phyloP scores from a whole-genome alignment of 345 rosid species.

The Eutrema yunnanense region DNA sequence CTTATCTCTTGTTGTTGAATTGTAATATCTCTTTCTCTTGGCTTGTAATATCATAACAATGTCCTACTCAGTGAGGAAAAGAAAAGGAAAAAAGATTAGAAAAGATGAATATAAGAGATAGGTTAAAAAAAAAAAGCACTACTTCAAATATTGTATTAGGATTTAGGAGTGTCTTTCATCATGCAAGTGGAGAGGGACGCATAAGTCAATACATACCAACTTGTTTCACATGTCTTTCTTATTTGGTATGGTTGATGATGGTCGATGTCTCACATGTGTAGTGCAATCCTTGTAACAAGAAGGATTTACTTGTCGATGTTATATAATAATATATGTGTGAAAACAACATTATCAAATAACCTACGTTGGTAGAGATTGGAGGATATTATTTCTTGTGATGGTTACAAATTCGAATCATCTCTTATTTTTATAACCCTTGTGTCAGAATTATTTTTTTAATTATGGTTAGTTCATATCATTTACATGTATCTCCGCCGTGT shows the following conservation, averaged over 20 bases:
- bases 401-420: constrained; percentile 20
- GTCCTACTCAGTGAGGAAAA: too few relatives aligned
- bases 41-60: too few relatives aligned
- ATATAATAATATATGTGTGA: not conserved
- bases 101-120: too few relatives aligned
- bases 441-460: constrained; percentile 14
- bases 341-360: constrained; percentile 1
- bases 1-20: too few relatives aligned
- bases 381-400: constrained; percentile 4
- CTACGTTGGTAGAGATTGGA: constrained; percentile 20
- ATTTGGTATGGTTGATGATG: constrained; percentile 15
- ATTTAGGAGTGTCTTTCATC: not conserved
- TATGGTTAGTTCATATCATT: constrained; percentile 14
- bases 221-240: constrained; percentile 27
- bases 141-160: constrained; percentile 2
- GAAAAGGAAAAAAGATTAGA: too few relatives aligned
- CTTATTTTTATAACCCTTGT: constrained; percentile 9
- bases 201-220: constrained; percentile 28
- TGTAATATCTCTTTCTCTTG: too few relatives aligned
- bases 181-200: constrained; percentile 25
- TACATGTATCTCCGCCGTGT: constrained; percentile 7
- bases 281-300: constrained; percentile 20
- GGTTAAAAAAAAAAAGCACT: too few relatives aligned
- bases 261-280: constrained; percentile 24
- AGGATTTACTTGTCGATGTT: constrained; percentile 24